Evolutionary conservation across 805 yeast species (phyloP), one percentile per base, ranked within the genome.

Genomic region (Sugiyamaella qingdaonensis): DNA sequence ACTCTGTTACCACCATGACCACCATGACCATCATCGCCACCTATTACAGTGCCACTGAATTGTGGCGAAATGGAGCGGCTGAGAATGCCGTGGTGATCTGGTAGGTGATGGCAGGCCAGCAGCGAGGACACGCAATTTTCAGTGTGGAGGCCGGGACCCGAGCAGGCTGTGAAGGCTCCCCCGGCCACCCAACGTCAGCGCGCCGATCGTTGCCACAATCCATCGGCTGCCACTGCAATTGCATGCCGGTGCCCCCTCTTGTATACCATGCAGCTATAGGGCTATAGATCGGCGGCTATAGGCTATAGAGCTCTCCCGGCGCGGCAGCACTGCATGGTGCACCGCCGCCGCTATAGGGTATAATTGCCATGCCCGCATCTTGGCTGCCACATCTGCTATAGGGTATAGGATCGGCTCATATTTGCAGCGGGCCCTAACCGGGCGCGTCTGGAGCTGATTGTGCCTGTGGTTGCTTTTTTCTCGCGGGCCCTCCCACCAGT

Each of bases 211-310:
- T 34, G n/a, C 37, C 37, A 9, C 9, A 14, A 24, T 24, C 37
- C 37, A 34, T 13, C 16, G 37, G 16, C 16, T 13, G 37, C 37
- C 37, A 34, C 29, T 24, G 37, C 16, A 19, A 39, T 39, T 39
- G 13, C 21, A 39, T 39, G 43, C 43, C 19, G 43, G 13, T 10
- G 11, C 21, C 43, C 43, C 43, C 43, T 39, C 43, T 39, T 21
- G 43, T 39, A 21, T 4, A 34, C 19, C 13, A 21, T 39, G 24
- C 43, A 39, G 43, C 43, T 39, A 39, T 39, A 39, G 43, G 31
- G n/a, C 47, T 43, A 43, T 43, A 43, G 47, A 43, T 43, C 47
- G 47, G 32, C 47, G 24, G 5, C 24, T 43, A 43, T 43, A 24
- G 31, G 29, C 47, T 29, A 43, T 43, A 39, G 43, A 7, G 13